Conservation (phyloP, 2,329 filamentous ascomycete species). For the Ophiobolus disseminans region DNA sequence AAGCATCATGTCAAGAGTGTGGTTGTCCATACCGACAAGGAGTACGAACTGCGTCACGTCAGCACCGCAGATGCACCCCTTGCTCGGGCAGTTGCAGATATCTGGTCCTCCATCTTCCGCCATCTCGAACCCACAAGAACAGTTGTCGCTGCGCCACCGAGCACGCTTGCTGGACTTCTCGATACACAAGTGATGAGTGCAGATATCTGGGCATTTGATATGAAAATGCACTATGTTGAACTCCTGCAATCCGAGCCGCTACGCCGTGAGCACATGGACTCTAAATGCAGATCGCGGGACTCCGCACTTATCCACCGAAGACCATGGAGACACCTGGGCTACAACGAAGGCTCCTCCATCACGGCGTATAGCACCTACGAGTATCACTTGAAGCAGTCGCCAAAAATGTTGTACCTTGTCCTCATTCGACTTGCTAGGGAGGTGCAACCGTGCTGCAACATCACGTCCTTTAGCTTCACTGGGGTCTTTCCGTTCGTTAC, state of each 20-base stretch:
- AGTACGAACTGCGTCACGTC: conserved; percentile 44
- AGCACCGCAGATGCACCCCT: conserved; percentile 39
- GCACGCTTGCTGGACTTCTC: conserved; percentile 67
- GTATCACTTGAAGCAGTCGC: conserved; percentile 70
- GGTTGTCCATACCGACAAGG: conserved; percentile 53
- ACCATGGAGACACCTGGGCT: conserved; percentile 68
- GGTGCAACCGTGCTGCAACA: conserved; percentile 33
- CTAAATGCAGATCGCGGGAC: conserved; percentile 25
- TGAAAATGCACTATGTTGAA: conserved; percentile 67
- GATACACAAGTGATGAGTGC: conserved; percentile 63
- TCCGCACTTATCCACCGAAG: conserved; percentile 62
- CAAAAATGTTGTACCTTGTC: conserved; percentile 65
- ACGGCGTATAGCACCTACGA: conserved; percentile 74
- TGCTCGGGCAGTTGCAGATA: conserved; percentile 59
- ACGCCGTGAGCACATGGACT: conserved; percentile 10
- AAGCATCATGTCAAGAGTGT: conserved; percentile 56
- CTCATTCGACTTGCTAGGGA: conserved; percentile 39
- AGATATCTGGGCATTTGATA: conserved; percentile 70
- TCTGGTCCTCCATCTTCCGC: conserved; percentile 40
- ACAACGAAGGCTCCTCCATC: conserved; percentile 80
- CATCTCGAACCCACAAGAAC: conserved; percentile 42
- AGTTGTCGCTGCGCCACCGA: conserved; percentile 62
- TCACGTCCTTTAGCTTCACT: conserved; percentile 64
- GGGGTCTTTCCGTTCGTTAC: conserved; percentile 71
- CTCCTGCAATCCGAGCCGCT: conserved; percentile 38